These are phyloP conservation scores for Chaetoceros tenuissimus DNA, from an alignment of 108 stramenopile genomes.

Conservation along the genomic window DNA sequence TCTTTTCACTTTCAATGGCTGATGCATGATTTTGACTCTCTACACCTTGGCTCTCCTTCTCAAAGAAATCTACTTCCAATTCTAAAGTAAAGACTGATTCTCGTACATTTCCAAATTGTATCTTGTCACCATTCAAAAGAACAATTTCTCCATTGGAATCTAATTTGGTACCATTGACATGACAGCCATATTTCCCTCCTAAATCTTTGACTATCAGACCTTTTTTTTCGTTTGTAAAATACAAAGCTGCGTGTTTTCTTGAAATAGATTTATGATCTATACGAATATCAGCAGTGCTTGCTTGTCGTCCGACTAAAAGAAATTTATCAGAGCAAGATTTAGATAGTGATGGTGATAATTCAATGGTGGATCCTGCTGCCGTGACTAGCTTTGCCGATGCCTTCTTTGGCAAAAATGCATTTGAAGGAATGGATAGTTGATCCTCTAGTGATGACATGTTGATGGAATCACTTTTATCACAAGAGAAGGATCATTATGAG, in stretches of 20 bases:
- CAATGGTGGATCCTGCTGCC: background rate
- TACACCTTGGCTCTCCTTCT: background rate
- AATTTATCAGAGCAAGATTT: slow-evolving; percentile 6
- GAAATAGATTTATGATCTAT: slow-evolving; percentile 58
- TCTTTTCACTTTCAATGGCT: background rate
- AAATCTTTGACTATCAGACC: slow-evolving; percentile 41
- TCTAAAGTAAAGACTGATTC: slow-evolving; percentile 8
- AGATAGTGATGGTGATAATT: background rate
- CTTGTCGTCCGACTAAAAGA: slow-evolving; percentile 51
- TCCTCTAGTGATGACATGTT: slow-evolving; percentile 11
- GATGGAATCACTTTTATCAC: too few relatives aligned
- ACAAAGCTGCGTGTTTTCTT: slow-evolving; percentile 50
- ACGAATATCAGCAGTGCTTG: slow-evolving; percentile 46
- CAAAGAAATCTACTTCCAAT: background rate
- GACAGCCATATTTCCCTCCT: slow-evolving; percentile 58
- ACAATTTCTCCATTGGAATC: slow-evolving; percentile 25
- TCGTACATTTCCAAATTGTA: slow-evolving; percentile 29
- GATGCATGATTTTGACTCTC: background rate
- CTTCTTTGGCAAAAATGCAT: slow-evolving; percentile 7
- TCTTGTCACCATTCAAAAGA: slow-evolving; percentile 12
- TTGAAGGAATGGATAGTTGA: slow-evolving; percentile 7
- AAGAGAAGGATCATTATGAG: too few relatives aligned
- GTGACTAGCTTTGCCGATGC: slow-evolving; percentile 1
- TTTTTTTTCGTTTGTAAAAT: slow-evolving; percentile 15
- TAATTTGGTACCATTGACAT: slow-evolving; percentile 27